phyloP scores from a whole-genome alignment of 2,329 filamentous ascomycete genomes.

The Truncatella angustata region DNA sequence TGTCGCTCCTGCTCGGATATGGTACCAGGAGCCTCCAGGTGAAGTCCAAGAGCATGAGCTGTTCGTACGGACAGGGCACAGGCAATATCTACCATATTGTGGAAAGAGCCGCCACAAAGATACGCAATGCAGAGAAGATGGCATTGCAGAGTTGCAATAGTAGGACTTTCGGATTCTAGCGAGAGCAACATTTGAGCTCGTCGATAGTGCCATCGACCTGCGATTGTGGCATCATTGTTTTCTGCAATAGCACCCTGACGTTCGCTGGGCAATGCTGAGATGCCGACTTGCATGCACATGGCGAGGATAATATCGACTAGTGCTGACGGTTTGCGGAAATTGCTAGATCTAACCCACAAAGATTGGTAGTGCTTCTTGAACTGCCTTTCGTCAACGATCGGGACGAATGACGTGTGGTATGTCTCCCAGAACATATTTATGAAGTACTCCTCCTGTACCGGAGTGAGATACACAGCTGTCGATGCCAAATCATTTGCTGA shows the following conservation, averaged over 20 bases:
- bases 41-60: constrained; percentile 14
- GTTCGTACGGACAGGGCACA: constrained; percentile 14
- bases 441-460: constrained; percentile 15
- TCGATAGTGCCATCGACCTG: constrained; percentile 16
- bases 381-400: constrained; percentile 13
- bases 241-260: background rate
- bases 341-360: constrained; percentile 3
- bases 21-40: constrained; percentile 7
- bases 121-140: constrained; percentile 16
- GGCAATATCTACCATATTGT: constrained; percentile 13
- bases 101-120: constrained; percentile 14
- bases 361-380: constrained; percentile 14
- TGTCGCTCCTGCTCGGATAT: constrained; percentile 13
- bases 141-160: constrained; percentile 14
- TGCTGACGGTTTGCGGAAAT: constrained; percentile 12
- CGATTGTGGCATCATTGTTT: constrained; percentile 9
- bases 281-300: constrained; percentile 14
- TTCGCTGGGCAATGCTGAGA: background rate
- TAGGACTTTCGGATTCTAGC: constrained; percentile 12
- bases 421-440: constrained; percentile 17
- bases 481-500: background rate
- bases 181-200: constrained; percentile 13
- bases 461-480: constrained; percentile 6
- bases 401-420: constrained; percentile 15
- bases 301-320: constrained; percentile 17